phyloP scores from a whole-genome alignment of 1,284 basidiomycete genomes.

The Ustilago lituana region DNA sequence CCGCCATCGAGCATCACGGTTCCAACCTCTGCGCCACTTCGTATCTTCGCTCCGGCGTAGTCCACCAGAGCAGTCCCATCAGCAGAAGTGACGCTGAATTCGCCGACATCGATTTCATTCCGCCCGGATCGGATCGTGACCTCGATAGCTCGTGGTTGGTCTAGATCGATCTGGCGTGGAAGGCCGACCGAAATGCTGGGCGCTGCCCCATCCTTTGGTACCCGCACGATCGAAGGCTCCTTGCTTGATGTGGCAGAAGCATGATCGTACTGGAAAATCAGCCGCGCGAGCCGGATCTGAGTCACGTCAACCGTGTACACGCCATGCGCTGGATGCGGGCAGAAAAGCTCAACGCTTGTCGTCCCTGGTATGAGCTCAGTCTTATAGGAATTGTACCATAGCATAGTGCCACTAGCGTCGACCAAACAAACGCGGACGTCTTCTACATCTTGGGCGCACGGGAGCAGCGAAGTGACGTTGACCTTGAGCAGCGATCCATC shows the following conservation, averaged over 20 bases:
- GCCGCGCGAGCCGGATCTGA: conserved; percentile 52
- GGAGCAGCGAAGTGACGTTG: conserved; percentile 35
- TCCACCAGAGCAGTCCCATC: conserved; percentile 17
- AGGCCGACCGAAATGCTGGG: conserved; percentile 26
- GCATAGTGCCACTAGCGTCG: conserved; percentile 31
- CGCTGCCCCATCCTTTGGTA: conserved; percentile 57
- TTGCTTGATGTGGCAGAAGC: conserved; percentile 4
- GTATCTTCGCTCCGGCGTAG: background rate
- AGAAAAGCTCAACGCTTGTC: conserved; percentile 43
- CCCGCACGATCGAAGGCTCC: conserved; percentile 31
- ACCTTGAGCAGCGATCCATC: conserved; percentile 54
- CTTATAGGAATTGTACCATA: conserved; percentile 55
- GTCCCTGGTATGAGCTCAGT: conserved; percentile 43
- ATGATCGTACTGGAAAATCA: conserved; percentile 59
- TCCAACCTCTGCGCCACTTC: too few species aligned
- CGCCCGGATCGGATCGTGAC: conserved; percentile 49
- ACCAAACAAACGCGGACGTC: conserved; percentile 56
- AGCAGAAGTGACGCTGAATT: conserved; percentile 25
- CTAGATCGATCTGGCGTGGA: conserved; percentile 52
- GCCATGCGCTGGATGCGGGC: conserved; percentile 48
- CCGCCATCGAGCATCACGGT: background rate
- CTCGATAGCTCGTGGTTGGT: conserved; percentile 39
- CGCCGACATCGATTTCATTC: conserved; percentile 35
- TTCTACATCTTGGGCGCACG: conserved; percentile 47
- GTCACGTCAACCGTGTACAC: conserved; percentile 59